These are phyloP conservation scores for Heliamphora exappendiculata DNA, from an alignment of 148 eudicot species.

Conservation along the genomic window DNA sequence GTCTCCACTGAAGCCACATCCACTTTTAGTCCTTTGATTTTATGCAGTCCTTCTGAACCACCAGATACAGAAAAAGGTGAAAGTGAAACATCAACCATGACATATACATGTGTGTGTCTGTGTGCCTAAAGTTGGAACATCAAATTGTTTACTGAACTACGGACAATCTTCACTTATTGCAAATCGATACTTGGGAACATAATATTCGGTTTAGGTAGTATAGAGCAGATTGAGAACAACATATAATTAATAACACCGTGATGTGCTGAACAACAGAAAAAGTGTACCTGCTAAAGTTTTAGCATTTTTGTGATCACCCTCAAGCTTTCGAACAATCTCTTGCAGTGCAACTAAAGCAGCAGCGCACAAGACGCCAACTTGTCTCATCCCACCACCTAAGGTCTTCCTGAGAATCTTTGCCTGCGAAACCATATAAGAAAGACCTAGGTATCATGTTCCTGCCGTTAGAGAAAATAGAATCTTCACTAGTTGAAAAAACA, in stretches of 20 bases:
- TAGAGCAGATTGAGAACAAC: not conserved
- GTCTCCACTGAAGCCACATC: conserved; percentile 71
- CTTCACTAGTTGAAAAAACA: not conserved
- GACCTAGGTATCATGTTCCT: not conserved
- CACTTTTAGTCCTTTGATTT: conserved; percentile 69
- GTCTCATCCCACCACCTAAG: conserved; percentile 98
- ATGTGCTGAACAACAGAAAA: not conserved
- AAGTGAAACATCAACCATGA: conserved; percentile 9
- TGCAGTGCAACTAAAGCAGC: conserved; percentile 85
- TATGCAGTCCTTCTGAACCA: conserved; percentile 62
- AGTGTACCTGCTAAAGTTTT: conserved; percentile 71
- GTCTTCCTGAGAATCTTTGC: conserved; percentile 76
- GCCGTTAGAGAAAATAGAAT: not conserved
- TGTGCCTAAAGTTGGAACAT: not conserved
- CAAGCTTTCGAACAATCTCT: conserved; percentile 71
- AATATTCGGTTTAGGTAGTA: not conserved
- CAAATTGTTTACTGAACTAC: not conserved
- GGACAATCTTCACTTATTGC: not conserved
- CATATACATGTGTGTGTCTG: not conserved
- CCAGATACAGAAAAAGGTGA: not conserved
- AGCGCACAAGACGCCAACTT: conserved; percentile 81
- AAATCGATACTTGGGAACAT: not conserved
- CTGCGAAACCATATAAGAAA: conserved; percentile 23
- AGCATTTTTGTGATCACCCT: conserved; percentile 74
- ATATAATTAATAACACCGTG: not conserved